phyloP scores from a whole-genome alignment of 2,329 filamentous ascomycete genomes.

The Diaporthe amygdali region DNA sequence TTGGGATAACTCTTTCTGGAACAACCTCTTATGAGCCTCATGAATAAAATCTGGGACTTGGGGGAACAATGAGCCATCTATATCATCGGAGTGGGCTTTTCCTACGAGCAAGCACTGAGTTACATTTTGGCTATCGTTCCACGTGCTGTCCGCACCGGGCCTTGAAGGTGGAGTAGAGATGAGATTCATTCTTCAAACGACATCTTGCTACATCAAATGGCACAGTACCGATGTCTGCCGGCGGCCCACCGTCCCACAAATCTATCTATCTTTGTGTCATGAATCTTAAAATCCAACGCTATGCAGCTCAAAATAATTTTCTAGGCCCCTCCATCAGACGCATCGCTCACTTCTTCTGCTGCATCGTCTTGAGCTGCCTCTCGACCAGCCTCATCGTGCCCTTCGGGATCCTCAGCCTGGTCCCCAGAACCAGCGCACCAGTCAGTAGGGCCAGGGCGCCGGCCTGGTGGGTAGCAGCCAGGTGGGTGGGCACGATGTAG shows the following conservation, averaged over 20 bases:
- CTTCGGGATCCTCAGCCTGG: slow-evolving; percentile 75
- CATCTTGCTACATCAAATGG: neutral
- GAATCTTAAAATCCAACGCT: slow-evolving; percentile 21
- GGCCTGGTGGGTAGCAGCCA: slow-evolving; percentile 92
- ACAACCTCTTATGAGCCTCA: neutral
- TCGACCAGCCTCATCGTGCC: slow-evolving; percentile 66
- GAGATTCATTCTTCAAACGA: neutral
- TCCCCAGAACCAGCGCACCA: slow-evolving; percentile 79
- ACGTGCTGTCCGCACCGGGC: neutral
- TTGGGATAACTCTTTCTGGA: neutral
- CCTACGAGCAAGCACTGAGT: too few relatives aligned
- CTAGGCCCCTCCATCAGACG: neutral
- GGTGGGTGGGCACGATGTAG: slow-evolving; percentile 87
- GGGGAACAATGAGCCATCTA: too few relatives aligned
- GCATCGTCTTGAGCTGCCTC: slow-evolving; percentile 43
- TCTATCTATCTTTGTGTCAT: neutral
- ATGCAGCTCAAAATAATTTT: slow-evolving; percentile 1
- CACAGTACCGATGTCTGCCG: neutral
- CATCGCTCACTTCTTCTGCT: slow-evolving; percentile 9
- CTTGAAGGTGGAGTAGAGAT: neutral
- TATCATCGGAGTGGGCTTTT: too few relatives aligned
- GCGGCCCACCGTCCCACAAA: neutral
- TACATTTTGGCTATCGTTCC: neutral
- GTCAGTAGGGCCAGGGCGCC: slow-evolving; percentile 86
- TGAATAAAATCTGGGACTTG: too few relatives aligned